A percentile compares a stretch with the other conserved stretches of the same genome.
These are phyloP conservation scores for Neurospora sp. DNA, from an alignment of 495 filamentous ascomycete species.

Conservation along the genomic window DNA sequence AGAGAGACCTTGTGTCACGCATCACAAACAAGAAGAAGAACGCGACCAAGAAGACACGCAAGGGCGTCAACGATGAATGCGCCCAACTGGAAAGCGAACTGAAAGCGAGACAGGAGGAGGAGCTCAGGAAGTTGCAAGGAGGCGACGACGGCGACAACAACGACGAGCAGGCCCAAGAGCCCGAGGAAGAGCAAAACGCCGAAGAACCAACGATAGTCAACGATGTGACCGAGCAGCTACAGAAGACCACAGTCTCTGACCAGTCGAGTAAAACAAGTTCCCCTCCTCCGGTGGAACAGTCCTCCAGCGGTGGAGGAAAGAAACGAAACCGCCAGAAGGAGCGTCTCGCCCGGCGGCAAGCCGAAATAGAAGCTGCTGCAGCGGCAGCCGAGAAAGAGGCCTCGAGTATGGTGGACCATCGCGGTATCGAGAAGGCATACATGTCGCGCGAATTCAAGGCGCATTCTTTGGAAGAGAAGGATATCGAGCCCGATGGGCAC, in stretches of 20 bases:
- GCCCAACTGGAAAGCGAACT: slow-evolving; percentile 59
- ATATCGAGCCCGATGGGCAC: slow-evolving; percentile 84
- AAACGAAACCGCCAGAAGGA: slow-evolving; percentile 91
- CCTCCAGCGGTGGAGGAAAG: slow-evolving; percentile 28
- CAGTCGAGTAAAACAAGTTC: background rate
- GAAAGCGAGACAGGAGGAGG: slow-evolving; percentile 54
- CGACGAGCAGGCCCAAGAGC: background rate
- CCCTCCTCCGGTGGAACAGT: background rate
- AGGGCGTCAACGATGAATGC: slow-evolving; percentile 78
- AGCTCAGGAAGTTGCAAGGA: slow-evolving; percentile 49
- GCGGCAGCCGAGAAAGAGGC: slow-evolving; percentile 66
- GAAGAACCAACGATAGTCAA: background rate
- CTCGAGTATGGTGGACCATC: slow-evolving; percentile 59
- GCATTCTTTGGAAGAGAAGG: slow-evolving; percentile 57
- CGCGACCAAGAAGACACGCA: slow-evolving; percentile 91
- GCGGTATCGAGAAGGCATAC: slow-evolving; percentile 55
- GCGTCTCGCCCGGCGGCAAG: slow-evolving; percentile 76
- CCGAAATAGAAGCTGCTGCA: slow-evolving; percentile 62
- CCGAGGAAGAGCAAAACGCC: background rate
- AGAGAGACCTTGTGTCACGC: slow-evolving; percentile 68
- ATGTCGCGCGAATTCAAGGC: slow-evolving; percentile 58
- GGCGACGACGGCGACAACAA: slow-evolving; percentile 3
- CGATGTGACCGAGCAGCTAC: slow-evolving; percentile 8
- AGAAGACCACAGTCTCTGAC: slow-evolving; percentile 11
- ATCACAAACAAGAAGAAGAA: slow-evolving; percentile 93